Base-by-base conservation (phyloP, 192 early-diverging fungal species). In the Coemansia reversa region DNA sequence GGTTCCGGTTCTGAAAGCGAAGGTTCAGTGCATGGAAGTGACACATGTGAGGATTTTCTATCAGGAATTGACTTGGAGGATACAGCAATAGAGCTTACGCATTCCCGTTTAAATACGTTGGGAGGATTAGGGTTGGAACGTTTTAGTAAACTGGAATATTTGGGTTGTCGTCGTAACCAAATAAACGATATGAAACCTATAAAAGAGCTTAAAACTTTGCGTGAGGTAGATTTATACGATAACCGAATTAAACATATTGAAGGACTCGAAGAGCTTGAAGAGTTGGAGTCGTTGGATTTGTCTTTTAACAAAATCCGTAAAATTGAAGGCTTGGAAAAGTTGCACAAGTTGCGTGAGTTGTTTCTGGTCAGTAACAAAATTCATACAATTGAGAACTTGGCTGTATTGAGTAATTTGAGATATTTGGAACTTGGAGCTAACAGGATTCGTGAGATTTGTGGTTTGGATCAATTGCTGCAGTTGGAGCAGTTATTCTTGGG, bases 361-460 rank as follows among this genome's bases (percentile, higher is more conserved):
- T 99, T 86, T 66, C 91, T 99, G 72, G 94, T 97, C 58, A 89
- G 91, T 67, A 99, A 99, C 84, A 92, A 93, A 74, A 92, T 99
- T 39, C 84, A 87, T 8, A 75, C 65, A 0, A 96, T 99, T 51
- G 86, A 92, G 63, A 89, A 91, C 51, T 70, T 99, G 60, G 72
- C 76, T 20, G 60, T 66, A 0, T 70, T 97, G 35, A 75, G 79
- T 0, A 83, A 88, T 29, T 63, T 98, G 30, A 89, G 82, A 6
- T 95, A 91, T 71, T 74, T 99, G 48, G 97, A 99, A 70, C 85
- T 99, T 0, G 97, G 97, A 16, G 94, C 94, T 1, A 99, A 99
- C 74, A 85, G 92, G 11, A 95, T 99, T 65, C 84, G 94, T 86
- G 69, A 58, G 14, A 95, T 98, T 55, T 90, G 92, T 58, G 90